These are phyloP conservation scores for Candolleomyces aberdarensis DNA, from an alignment of 768 basidiomycete genomes.

Conservation along the genomic window DNA sequence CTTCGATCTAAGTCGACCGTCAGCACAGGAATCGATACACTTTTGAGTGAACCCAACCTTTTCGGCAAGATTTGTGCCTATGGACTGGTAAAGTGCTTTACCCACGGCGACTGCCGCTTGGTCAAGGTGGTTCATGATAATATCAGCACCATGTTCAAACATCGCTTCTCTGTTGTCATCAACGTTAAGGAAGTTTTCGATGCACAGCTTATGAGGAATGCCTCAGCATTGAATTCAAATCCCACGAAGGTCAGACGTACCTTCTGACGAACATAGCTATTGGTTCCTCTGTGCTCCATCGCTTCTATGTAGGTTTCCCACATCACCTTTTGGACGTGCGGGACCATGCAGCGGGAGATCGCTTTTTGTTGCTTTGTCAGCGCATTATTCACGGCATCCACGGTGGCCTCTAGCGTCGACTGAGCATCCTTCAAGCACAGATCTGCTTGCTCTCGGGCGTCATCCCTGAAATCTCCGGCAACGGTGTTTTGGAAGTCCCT, in stretches of 20 bases:
- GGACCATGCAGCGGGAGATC: slow-evolving; percentile 52
- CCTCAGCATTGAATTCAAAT: too few species aligned
- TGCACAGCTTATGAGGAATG: too few species aligned
- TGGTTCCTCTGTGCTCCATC: slow-evolving; percentile 49
- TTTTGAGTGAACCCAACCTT: slow-evolving; percentile 37
- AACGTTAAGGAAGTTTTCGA: slow-evolving; percentile 39
- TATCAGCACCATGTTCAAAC: slow-evolving; percentile 50
- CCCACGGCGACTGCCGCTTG: slow-evolving; percentile 49
- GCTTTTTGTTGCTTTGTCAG: slow-evolving; percentile 56
- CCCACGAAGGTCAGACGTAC: slow-evolving; percentile 20
- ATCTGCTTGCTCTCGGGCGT: slow-evolving; percentile 46
- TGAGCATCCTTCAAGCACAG: slow-evolving; percentile 48
- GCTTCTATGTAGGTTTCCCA: slow-evolving; percentile 49
- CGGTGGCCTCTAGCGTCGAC: slow-evolving; percentile 42
- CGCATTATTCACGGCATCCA: slow-evolving; percentile 46
- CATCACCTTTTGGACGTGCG: slow-evolving; percentile 50
- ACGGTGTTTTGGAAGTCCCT: slow-evolving; percentile 49
- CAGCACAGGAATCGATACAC: background rate
- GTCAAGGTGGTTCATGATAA: slow-evolving; percentile 43
- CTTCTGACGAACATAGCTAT: slow-evolving; percentile 60
- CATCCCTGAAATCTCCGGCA: slow-evolving; percentile 48
- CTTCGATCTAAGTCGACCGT: slow-evolving; percentile 19
- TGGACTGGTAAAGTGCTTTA: slow-evolving; percentile 39
- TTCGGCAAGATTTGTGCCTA: slow-evolving; percentile 45
- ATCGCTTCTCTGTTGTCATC: slow-evolving; percentile 41